A percentile compares a stretch with the other conserved stretches of the same genome.
Conservation (phyloP, 305 asterid species). For the Ilex paraguariensis region DNA sequence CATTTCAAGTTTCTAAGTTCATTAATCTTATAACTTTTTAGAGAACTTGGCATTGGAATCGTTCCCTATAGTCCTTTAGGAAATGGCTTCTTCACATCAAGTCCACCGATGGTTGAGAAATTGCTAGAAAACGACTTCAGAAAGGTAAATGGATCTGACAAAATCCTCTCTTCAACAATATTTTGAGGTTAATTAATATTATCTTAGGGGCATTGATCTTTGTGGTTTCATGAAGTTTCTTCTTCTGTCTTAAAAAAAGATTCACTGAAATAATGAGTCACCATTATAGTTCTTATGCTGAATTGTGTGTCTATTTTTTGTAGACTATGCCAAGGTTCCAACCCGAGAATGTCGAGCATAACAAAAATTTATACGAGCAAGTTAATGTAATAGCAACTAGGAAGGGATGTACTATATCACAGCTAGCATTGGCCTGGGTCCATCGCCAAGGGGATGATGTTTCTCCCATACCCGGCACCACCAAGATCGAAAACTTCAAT, state of each 20-base stretch:
- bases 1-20: too few species aligned
- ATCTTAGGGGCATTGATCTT: too few species aligned
- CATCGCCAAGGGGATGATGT: constrained; percentile 41
- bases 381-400: constrained; percentile 26
- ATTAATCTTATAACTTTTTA: too few species aligned
- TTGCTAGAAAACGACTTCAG: constrained; percentile 28
- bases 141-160: constrained; percentile 20
- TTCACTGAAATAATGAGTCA: too few species aligned
- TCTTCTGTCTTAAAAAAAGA: too few species aligned
- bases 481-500: constrained; percentile 36
- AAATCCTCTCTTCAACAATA: too few species aligned
- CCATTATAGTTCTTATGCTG: too few species aligned
- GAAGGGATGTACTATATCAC: constrained; percentile 40
- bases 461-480: constrained; percentile 43
- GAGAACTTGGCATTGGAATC: too few species aligned
- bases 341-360: constrained; percentile 25
- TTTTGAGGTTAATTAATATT: too few species aligned
- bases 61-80: too few species aligned
- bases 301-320: neutral
- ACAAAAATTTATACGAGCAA: constrained; percentile 19
- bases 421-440: constrained; percentile 43
- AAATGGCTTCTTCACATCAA: too few species aligned
- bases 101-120: constrained; percentile 14
- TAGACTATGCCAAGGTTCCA: constrained; percentile 21
- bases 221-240: too few species aligned